A percentile compares a stretch with the other conserved stretches of the same genome.
phyloP scores from a whole-genome alignment of 164 flowering plant genomes.

The Macadamia integrifolia region DNA sequence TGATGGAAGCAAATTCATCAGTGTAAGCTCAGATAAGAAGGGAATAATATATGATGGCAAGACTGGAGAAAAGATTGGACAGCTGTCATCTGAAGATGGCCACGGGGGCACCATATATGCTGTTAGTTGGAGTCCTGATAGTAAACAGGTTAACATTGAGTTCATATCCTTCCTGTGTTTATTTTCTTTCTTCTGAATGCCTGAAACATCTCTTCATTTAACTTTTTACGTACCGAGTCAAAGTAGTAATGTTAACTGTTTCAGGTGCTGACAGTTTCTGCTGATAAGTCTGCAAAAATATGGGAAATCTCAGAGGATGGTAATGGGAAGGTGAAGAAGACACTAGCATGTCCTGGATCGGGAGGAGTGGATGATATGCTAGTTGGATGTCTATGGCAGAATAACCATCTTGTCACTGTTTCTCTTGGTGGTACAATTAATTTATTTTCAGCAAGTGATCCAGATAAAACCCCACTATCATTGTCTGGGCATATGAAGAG shows the following conservation, averaged over 20 bases:
- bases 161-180: background rate
- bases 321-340: constrained; percentile 63
- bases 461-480: constrained; percentile 54
- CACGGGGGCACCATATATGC: constrained; percentile 96
- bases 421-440: constrained; percentile 88
- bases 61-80: constrained; percentile 78
- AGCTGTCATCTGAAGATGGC: constrained; percentile 74
- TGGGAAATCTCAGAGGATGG: constrained; percentile 84
- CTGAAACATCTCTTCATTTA: constrained; percentile 2
- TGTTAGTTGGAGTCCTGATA: constrained; percentile 94
- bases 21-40: constrained; percentile 92
- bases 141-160: constrained; percentile 52
- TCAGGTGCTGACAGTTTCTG: constrained; percentile 93
- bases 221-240: constrained; percentile 1
- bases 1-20: constrained; percentile 90
- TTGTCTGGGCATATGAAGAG: constrained; percentile 94
- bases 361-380: constrained; percentile 98
- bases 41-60: constrained; percentile 87
- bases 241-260: constrained; percentile 8
- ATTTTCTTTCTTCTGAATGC: background rate
- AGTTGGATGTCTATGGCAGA: constrained; percentile 97
- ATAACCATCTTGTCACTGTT: constrained; percentile 75
- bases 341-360: constrained; percentile 56
- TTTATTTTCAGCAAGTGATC: constrained; percentile 78
- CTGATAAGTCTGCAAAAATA: constrained; percentile 92